Conservation (phyloP, 495 filamentous ascomycete genomes). For the Trichoderma orchidacearum region DNA sequence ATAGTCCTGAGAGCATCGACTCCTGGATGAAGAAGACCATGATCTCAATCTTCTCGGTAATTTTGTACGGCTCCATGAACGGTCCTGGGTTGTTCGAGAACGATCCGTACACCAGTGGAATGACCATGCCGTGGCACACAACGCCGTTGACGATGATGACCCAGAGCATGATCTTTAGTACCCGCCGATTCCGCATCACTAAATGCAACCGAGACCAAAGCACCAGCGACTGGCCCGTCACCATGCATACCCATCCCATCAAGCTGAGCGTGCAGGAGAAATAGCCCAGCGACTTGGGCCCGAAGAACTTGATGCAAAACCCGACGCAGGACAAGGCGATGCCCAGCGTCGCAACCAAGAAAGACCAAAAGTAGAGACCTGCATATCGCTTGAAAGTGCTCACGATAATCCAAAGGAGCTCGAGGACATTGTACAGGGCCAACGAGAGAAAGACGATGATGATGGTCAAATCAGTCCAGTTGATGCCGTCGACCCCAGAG, state of each 20-base stretch:
- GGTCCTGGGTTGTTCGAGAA: slow-evolving; percentile 17
- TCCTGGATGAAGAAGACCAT: slow-evolving; percentile 45
- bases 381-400: slow-evolving; percentile 20
- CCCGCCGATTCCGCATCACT: slow-evolving; percentile 11
- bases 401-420: slow-evolving; percentile 25
- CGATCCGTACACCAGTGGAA: slow-evolving; percentile 38
- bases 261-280: slow-evolving; percentile 27
- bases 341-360: slow-evolving; percentile 29
- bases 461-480: slow-evolving; percentile 3
- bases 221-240: slow-evolving; percentile 51
- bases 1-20: slow-evolving; percentile 40
- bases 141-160: slow-evolving; percentile 41
- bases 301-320: slow-evolving; percentile 44
- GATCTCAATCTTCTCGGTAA: slow-evolving; percentile 44
- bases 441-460: slow-evolving; percentile 24
- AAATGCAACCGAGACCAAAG: slow-evolving; percentile 55
- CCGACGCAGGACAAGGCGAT: slow-evolving; percentile 44
- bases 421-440: slow-evolving; percentile 28
- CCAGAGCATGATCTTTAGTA: neutral
- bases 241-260: slow-evolving; percentile 41
- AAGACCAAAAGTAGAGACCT: slow-evolving; percentile 30
- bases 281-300: slow-evolving; percentile 23
- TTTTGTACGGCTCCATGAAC: slow-evolving; percentile 32
- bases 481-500: neutral
- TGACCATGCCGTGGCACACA: slow-evolving; percentile 41